phyloP scores from a whole-genome alignment of 1,139 yeast genomes.

The Sugiyamaella paludigena region DNA sequence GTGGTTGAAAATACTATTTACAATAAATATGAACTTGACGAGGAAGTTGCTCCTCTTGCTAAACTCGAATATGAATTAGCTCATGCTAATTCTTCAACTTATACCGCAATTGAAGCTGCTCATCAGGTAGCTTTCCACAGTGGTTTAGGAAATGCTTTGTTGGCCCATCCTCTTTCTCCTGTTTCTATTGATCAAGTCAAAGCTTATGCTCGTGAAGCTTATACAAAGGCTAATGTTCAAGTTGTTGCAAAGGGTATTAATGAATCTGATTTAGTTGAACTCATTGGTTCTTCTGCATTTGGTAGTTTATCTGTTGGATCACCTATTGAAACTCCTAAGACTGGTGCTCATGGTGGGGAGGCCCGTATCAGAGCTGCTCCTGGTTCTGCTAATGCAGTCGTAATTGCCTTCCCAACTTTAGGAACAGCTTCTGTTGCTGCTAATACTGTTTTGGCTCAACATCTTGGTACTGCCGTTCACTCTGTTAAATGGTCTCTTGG shows the following conservation, averaged over 20 bases:
- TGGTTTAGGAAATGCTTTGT: constrained; percentile 85
- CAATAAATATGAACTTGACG: constrained; percentile 73
- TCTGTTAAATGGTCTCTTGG: constrained; percentile 49
- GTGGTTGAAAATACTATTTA: constrained; percentile 69
- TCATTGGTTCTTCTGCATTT: constrained; percentile 64
- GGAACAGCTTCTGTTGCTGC: constrained; percentile 55
- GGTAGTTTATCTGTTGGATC: constrained; percentile 60
- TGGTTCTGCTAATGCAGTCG: constrained; percentile 65
- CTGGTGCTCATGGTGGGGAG: constrained; percentile 60
- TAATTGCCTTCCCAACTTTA: constrained; percentile 72
- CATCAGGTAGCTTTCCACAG: constrained; percentile 80
- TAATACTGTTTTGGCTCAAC: constrained; percentile 70
- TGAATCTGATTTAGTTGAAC: constrained; percentile 64
- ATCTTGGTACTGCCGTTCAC: constrained; percentile 49
- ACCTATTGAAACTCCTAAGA: constrained; percentile 44
- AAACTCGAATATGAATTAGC: constrained; percentile 50
- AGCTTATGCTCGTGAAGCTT: constrained; percentile 64
- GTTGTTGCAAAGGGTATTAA: constrained; percentile 74
- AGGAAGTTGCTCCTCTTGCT: constrained; percentile 80
- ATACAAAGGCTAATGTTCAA: constrained; percentile 67
- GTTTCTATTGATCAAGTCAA: constrained; percentile 65
- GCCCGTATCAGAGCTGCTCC: constrained; percentile 67
- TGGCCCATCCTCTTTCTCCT: constrained; percentile 61
- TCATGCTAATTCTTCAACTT: constrained; percentile 46
- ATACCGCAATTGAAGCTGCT: constrained; percentile 71